Conservation (phyloP, 2,329 filamentous ascomycete species). For the Thielaviopsis punctulata region DNA sequence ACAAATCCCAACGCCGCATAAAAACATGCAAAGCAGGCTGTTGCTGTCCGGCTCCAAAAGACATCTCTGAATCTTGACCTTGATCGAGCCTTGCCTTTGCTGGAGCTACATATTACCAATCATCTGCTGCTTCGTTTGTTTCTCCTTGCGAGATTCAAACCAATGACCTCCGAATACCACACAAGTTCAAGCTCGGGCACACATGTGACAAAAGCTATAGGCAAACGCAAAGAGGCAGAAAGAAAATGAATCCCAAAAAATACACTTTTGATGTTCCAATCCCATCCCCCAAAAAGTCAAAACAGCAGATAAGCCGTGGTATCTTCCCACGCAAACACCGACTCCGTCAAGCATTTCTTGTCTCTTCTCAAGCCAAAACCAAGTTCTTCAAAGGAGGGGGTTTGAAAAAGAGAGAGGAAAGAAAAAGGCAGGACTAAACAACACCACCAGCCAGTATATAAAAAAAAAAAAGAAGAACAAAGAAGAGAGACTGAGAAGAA, state of each 20-base stretch:
- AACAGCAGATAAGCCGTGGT: background rate
- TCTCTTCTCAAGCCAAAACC: too few species aligned
- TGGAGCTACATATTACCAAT: background rate
- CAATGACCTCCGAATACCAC: conserved; percentile 1
- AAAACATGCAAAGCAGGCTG: conserved; percentile 7
- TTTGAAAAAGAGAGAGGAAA: too few species aligned
- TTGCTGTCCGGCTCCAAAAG: conserved; percentile 1
- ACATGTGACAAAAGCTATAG: too few species aligned
- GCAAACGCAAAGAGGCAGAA: background rate
- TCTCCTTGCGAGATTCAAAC: background rate
- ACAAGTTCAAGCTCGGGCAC: too few species aligned
- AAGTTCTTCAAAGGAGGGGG: background rate
- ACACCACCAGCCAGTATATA: background rate
- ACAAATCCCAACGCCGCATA: conserved; percentile 9
- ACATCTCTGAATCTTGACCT: background rate
- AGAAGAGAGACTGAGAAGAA: background rate
- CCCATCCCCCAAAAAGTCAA: background rate
- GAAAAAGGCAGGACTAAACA: too few species aligned
- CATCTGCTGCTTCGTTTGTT: background rate
- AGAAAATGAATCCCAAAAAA: background rate
- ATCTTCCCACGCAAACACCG: background rate
- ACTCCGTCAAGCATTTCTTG: background rate
- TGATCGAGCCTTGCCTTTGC: background rate
- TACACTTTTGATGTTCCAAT: conserved; percentile 4
- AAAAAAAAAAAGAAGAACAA: conserved; percentile 13